Evolutionary conservation across 2,329 filamentous ascomycete genomes (phyloP).

Genomic region (Trematosphaeria pertusa): DNA sequence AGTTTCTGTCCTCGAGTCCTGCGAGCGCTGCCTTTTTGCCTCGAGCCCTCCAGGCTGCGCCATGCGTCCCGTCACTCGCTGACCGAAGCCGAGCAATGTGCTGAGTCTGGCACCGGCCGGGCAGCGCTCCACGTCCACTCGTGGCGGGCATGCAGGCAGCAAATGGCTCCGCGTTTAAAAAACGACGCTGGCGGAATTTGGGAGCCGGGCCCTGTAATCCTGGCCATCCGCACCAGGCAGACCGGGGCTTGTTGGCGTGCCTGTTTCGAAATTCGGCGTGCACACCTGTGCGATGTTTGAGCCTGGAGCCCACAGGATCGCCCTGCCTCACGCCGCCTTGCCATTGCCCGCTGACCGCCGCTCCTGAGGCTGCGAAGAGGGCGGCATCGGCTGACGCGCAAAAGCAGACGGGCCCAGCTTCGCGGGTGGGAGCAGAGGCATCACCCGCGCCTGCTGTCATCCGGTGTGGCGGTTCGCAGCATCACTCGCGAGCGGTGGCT

Average conservation of each 20-base stretch:
- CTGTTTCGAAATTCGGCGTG: constrained; percentile 39
- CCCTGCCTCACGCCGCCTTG: constrained; percentile 25
- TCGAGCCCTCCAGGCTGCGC: constrained; percentile 15
- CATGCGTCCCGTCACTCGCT: constrained; percentile 27
- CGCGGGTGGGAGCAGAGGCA: constrained; percentile 26
- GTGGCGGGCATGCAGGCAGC: constrained; percentile 34
- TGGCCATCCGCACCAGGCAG: constrained; percentile 12
- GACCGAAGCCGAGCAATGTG: constrained; percentile 30
- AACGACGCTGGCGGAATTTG: constrained; percentile 37
- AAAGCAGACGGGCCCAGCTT: constrained; percentile 12
- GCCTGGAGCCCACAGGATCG: constrained; percentile 31
- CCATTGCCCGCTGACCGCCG: constrained; percentile 10
- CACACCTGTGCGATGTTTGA: constrained; percentile 27
- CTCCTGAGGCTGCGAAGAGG: constrained; percentile 9
- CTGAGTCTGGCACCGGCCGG: constrained; percentile 35
- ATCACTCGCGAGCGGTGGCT: constrained; percentile 20
- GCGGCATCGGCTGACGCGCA: constrained; percentile 24
- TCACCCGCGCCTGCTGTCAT: constrained; percentile 40
- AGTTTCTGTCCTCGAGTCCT: background rate
- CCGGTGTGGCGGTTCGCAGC: constrained; percentile 35
- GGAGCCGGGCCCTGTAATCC: constrained; percentile 34
- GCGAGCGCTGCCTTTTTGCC: background rate
- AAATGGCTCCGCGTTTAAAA: constrained; percentile 43
- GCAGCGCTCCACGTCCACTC: constrained; percentile 31
- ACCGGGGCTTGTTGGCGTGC: constrained; percentile 35